Base-by-base conservation (phyloP, 306 rosid species). In the Cyamopsis tetragonoloba region DNA sequence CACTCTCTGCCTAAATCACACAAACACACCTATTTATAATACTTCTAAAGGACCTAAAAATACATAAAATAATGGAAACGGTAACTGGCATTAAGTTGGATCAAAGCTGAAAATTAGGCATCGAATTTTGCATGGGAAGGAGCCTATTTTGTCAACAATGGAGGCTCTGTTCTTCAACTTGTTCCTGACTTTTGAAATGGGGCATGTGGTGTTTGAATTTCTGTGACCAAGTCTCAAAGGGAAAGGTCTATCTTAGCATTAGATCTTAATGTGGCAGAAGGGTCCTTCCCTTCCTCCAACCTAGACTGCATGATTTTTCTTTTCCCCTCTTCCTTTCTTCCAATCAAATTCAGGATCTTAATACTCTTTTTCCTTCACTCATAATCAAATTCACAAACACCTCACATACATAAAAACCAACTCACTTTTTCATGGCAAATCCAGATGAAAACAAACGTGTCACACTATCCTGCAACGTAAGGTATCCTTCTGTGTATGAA, bases 231-330 rank as follows among this genome's bases (percentile, higher is more conserved):
- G 66, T 68, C 91, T 85, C 84, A 86, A 41, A n/a, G 97, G 93
- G 57, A 85, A 68, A 38, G 80, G 77, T 82, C 93, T 86, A 9
- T n/a, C n/a, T 70, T 51, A 6, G 80, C 86, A 78, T 39, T 75
- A 51, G 75, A 58, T 61, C 90, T 81, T 58, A 65, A 37, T 26
- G 71, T 6, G 23, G 62, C n/a, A 70, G 66, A 65, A 76, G 83
- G 79, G 56, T 91, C 87, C 80, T 88, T 91, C 51, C 95, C 85
- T 75, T 91, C 96, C 79, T 88, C 97, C 78, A 85, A 44, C 71
- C 87, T 79, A 70, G 87, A 62, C 42, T 71, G 81, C 87, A 88
- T 88, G 4, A 22, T 72, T 74, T 62, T 44, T 50, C 66, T 53
- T 46, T 22, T n/a, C n/a, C 10, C 12, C 17, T 28, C 13, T 27